Base-by-base conservation (phyloP, 495 filamentous ascomycete species). In the Penicillium argentinense region DNA sequence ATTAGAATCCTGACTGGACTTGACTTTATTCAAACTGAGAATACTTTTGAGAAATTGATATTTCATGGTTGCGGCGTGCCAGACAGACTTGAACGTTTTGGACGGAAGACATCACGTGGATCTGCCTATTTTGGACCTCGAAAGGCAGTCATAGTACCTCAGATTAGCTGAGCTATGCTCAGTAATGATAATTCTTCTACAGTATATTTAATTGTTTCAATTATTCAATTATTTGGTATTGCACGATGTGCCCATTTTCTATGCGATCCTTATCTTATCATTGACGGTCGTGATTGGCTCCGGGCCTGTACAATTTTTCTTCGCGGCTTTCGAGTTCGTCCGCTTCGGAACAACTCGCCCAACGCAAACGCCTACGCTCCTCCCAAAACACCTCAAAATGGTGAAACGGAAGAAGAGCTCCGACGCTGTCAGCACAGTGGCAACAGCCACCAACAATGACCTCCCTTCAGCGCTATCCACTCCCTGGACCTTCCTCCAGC, bases 401-500 rank as follows among this genome's bases (percentile, higher is more conserved):
- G 50, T 47, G 29, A 58, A 45, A 51, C 16, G 32, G 18, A 47
- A 55, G 30, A 8, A 39, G 26, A 36, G 38, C 40, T 13, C 26
- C 17, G 17, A 36, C 33, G 33, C 33, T 19, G 33, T 18, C 33
- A 21, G 4, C 1, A 36, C 17, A 1, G 33, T 9, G 17, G n/a
- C 16, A 2, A 16, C 33, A 2, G 6, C 25, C 6, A 42, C 21
- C 8, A 21, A 45, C 13, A 19, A 37, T 42, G 48, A 56, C 25
- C 54, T 69, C 11, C 52, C 61, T n/a, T 49, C 57, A 7, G 54
- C 53, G 2, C 40, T 73, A 14, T 51, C 57, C 39, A 45, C 63
- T 2, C 69, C 69, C 8, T 73, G 69, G 69, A 40, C 61, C 33
- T 95, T 96, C 57, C 73, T 96, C 24, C 82, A 83, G 39, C 89